These are phyloP conservation scores for Syzygium aqueum DNA, from an alignment of 345 rosid genomes.

Conservation along the genomic window DNA sequence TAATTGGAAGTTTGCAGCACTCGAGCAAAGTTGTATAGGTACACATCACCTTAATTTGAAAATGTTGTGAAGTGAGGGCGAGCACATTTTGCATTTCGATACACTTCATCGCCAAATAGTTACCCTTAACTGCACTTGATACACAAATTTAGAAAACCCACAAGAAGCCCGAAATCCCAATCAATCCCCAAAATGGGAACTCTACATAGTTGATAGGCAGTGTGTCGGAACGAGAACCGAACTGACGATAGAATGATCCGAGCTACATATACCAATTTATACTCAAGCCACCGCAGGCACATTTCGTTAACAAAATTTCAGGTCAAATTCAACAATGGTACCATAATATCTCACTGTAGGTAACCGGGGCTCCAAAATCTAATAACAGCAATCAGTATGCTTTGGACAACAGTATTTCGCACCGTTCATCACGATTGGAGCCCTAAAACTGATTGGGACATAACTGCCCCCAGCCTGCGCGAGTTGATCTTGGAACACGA, in stretches of 20 bases:
- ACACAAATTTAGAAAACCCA: neutral
- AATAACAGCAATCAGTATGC: neutral
- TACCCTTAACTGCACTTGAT: neutral
- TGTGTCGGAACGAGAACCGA: neutral
- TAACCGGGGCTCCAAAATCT: neutral
- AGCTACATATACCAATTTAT: neutral
- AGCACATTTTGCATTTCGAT: neutral
- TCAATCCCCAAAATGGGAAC: neutral
- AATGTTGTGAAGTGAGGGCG: neutral
- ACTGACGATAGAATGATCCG: neutral
- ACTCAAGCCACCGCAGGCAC: neutral
- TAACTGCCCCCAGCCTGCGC: rapidly evolving
- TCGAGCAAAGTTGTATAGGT: neutral
- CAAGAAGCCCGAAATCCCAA: neutral
- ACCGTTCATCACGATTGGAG: neutral
- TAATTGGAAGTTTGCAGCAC: neutral
- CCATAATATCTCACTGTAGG: neutral
- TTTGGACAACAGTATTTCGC: neutral
- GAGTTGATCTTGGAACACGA: neutral
- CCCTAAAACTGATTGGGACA: rapidly evolving
- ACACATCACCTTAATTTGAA: neutral
- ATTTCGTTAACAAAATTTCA: neutral
- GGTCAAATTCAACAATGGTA: neutral
- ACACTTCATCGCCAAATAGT: neutral
- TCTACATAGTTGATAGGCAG: rapidly evolving